These are phyloP conservation scores for Ceratocystiopsis sp. DNA, from an alignment of 2,329 filamentous ascomycete genomes.

Conservation along the genomic window DNA sequence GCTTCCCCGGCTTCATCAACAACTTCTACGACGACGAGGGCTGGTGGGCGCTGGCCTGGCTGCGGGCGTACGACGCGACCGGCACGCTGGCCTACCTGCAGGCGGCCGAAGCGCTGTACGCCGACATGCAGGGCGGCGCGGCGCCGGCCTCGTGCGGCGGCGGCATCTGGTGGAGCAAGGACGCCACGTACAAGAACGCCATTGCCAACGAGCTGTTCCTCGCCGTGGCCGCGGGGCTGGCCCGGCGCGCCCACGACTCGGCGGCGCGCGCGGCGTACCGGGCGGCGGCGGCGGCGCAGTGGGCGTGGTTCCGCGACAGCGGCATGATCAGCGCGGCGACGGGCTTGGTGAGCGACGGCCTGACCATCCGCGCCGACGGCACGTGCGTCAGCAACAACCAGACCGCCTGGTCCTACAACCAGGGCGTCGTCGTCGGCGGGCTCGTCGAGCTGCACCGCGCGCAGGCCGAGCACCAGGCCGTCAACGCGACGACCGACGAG, in stretches of 20 bases:
- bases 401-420: slow-evolving; percentile 36
- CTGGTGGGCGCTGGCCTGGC: slow-evolving; percentile 45
- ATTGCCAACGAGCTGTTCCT: slow-evolving; percentile 41
- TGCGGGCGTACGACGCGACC: slow-evolving; percentile 35
- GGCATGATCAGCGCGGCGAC: slow-evolving; percentile 31
- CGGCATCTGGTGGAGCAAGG: slow-evolving; percentile 41
- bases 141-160: slow-evolving; percentile 29
- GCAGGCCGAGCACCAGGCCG: slow-evolving; percentile 4
- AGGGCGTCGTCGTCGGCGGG: slow-evolving; percentile 35
- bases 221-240: slow-evolving; percentile 32
- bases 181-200: slow-evolving; percentile 31
- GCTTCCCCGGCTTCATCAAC: slow-evolving; percentile 32
- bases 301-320: slow-evolving; percentile 32
- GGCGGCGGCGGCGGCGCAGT: slow-evolving; percentile 28
- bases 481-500: slow-evolving; percentile 15
- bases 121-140: slow-evolving; percentile 31
- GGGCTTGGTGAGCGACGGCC: slow-evolving; percentile 35
- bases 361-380: slow-evolving; percentile 22
- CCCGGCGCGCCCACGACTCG: slow-evolving; percentile 23
- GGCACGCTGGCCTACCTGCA: slow-evolving; percentile 29
- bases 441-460: slow-evolving; percentile 28
- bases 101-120: slow-evolving; percentile 33
- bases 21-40: slow-evolving; percentile 44
- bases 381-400: slow-evolving; percentile 30
- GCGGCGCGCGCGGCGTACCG: slow-evolving; percentile 22